Conservation (phyloP, 768 basidiomycete species). For the Leccinum truebloodii region DNA sequence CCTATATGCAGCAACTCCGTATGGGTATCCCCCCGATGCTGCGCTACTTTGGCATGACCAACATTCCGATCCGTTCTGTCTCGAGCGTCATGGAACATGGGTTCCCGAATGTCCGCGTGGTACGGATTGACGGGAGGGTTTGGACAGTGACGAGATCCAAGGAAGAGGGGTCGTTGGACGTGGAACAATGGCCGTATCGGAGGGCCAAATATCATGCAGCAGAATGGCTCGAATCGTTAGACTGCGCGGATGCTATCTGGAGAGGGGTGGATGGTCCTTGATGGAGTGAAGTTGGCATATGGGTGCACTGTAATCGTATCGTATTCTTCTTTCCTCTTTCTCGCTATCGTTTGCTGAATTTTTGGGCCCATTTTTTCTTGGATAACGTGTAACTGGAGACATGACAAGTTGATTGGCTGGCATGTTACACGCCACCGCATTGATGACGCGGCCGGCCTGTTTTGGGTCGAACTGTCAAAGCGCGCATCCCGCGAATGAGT, state of each 20-base stretch:
- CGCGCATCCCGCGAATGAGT: no score
- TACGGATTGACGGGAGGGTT: constrained; percentile 53
- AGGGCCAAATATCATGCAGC: constrained; percentile 50
- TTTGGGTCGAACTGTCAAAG: no score
- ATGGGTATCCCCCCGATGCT: constrained; percentile 54
- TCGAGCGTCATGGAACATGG: constrained; percentile 53
- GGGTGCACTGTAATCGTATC: not conserved
- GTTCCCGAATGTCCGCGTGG: constrained; percentile 61
- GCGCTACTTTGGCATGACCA: constrained; percentile 55
- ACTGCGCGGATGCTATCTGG: constrained; percentile 56
- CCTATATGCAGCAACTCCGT: constrained; percentile 52
- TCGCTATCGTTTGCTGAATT: no score
- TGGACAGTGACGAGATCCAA: constrained; percentile 46
- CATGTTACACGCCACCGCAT: no score
- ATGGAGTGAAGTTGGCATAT: not conserved
- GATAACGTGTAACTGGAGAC: no score
- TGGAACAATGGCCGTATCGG: constrained; percentile 60
- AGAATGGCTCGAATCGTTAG: constrained; percentile 69
- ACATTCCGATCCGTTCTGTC: constrained; percentile 44
- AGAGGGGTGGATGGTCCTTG: constrained; percentile 17
- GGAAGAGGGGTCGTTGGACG: constrained; percentile 38
- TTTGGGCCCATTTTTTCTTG: no score
- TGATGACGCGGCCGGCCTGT: no score
- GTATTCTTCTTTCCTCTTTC: not conserved
- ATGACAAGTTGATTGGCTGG: no score